Conservation (phyloP, 805 yeast species). For the Teunomyces atbi region DNA sequence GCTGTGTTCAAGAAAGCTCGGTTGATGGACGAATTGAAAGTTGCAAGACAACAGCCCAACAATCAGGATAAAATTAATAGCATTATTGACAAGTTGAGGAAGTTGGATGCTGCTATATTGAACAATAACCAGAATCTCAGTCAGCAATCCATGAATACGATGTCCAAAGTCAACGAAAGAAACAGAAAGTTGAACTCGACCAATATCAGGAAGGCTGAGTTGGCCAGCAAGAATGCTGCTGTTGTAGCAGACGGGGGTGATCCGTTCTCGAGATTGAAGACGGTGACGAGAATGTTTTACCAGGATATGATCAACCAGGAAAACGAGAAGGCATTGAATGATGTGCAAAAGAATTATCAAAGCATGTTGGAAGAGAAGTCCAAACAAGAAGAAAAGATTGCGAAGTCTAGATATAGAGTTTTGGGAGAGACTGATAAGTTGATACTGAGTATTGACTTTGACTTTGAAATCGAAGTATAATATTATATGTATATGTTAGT, state of each 20-base stretch:
- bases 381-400: slow-evolving; percentile 43
- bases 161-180: slow-evolving; percentile 77
- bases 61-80: slow-evolving; percentile 31
- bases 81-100: slow-evolving; percentile 35
- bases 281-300: slow-evolving; percentile 83
- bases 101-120: slow-evolving; percentile 48
- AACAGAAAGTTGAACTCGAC: slow-evolving; percentile 80
- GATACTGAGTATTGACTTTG: slow-evolving; percentile 42
- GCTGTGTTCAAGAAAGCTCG: slow-evolving; percentile 74
- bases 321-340: slow-evolving; percentile 56
- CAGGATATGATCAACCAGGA: slow-evolving; percentile 53
- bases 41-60: slow-evolving; percentile 60
- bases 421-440: slow-evolving; percentile 58
- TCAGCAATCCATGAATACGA: slow-evolving; percentile 42
- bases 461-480: slow-evolving; percentile 6
- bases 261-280: slow-evolving; percentile 88
- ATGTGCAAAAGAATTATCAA: slow-evolving; percentile 47
- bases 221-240: slow-evolving; percentile 40
- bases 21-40: slow-evolving; percentile 69
- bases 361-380: slow-evolving; percentile 40
- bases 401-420: slow-evolving; percentile 53
- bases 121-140: slow-evolving; percentile 35
- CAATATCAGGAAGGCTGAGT: slow-evolving; percentile 76
- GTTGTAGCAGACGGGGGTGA: slow-evolving; percentile 52
- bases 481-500: neutral